Evolutionary conservation across 169 alveolate species (phyloP).

Genomic region (Perkinsus olseni): DNA sequence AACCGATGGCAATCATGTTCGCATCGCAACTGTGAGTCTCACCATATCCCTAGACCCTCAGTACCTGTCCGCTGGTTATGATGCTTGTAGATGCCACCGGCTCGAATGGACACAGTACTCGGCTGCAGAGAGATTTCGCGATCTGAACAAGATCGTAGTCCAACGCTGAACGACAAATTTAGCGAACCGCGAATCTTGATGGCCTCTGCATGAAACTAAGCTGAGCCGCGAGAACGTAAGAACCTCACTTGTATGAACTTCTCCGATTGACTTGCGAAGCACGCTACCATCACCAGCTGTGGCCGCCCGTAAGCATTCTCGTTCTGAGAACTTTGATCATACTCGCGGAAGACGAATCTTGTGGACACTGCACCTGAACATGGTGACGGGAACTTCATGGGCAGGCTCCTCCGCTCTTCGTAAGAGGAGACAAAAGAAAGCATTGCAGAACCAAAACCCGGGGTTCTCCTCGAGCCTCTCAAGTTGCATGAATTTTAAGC

Average conservation of each 20-base stretch:
- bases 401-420: no score
- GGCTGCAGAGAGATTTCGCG: not conserved
- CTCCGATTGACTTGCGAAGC: not conserved
- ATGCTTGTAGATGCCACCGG: not conserved
- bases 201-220: no score
- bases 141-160: not conserved
- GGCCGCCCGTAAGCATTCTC: not conserved
- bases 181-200: no score
- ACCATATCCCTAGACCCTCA: not conserved
- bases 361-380: not conserved
- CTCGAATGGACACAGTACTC: not conserved
- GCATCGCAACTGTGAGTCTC: no score
- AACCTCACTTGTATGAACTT: not conserved
- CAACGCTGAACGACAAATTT: no score
- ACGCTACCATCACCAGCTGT: not conserved
- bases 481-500: no score
- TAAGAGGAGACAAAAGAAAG: no score
- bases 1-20: no score
- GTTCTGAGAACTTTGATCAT: not conserved
- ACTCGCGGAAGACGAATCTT: not conserved
- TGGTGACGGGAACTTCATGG: no score
- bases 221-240: no score
- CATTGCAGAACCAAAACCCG: no score
- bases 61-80: not conserved
- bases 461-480: no score